These are phyloP conservation scores for Fremontodendron californicum DNA, from an alignment of 345 rosid species.

Conservation along the genomic window DNA sequence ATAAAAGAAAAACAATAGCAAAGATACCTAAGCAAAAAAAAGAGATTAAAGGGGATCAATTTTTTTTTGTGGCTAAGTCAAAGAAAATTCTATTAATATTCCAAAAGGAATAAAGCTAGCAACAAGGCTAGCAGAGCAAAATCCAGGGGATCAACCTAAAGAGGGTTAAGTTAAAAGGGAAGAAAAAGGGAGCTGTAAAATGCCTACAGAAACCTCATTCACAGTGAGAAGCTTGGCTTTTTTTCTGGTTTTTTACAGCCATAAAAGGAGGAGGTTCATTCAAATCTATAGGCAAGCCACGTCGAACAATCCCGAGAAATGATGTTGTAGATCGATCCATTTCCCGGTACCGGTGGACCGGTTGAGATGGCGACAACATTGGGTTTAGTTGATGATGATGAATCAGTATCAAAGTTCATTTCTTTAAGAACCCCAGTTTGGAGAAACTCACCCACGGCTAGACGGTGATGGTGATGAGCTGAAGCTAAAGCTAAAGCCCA, in stretches of 20 bases:
- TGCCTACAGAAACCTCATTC: not conserved
- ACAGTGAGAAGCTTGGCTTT: not conserved
- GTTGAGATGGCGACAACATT: not conserved
- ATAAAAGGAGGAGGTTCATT: slow-evolving; percentile 94
- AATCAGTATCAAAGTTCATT: slow-evolving; percentile 20
- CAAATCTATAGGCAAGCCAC: slow-evolving; percentile 83
- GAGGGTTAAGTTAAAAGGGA: not conserved
- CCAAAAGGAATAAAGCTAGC: no score
- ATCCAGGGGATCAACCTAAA: no score
- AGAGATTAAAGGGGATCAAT: not conserved
- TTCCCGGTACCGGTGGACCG: slow-evolving; percentile 24
- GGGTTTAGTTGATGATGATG: slow-evolving; percentile 23
- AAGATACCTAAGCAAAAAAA: not conserved
- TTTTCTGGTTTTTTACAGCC: slow-evolving; percentile 42
- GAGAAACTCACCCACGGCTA: slow-evolving; percentile 49
- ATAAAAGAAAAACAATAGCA: not conserved
- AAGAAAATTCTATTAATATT: no score
- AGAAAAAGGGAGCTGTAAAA: slow-evolving; percentile 15
- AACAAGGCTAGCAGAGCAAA: no score
- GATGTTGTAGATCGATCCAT: slow-evolving; percentile 26
- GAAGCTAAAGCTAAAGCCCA: slow-evolving; percentile 36
- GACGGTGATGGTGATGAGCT: slow-evolving; percentile 21
- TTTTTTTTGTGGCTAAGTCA: no score
- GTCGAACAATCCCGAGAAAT: slow-evolving; percentile 46
- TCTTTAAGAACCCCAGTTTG: slow-evolving; percentile 59